phyloP scores from a whole-genome alignment of 2,329 filamentous ascomycete genomes.

The Bipolaris victoriae region DNA sequence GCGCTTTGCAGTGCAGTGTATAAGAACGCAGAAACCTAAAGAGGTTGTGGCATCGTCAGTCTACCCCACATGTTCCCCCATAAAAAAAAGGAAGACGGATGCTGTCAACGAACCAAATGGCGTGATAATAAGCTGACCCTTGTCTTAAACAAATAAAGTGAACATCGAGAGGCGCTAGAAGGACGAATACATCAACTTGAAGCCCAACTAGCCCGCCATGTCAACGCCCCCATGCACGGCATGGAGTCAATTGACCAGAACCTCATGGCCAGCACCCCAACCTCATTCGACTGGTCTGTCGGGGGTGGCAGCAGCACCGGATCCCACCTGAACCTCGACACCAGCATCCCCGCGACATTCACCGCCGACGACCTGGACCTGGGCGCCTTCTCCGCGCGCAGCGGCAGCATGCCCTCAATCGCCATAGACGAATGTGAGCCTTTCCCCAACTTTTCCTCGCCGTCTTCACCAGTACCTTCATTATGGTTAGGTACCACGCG shows the following conservation, averaged over 20 bases:
- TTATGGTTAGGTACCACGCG: constrained; percentile 47
- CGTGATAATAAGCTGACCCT: constrained; percentile 16
- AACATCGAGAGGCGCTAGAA: constrained; percentile 46
- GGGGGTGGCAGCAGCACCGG: constrained; percentile 25
- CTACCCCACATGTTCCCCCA: not conserved
- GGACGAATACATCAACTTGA: constrained; percentile 48
- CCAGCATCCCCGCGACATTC: constrained; percentile 35
- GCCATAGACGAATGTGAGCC: constrained; percentile 48
- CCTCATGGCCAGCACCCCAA: constrained; percentile 33
- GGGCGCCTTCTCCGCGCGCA: constrained; percentile 31
- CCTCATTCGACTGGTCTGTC: constrained; percentile 41
- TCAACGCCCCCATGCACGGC: constrained; percentile 46
- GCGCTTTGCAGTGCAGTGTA: constrained; percentile 46
- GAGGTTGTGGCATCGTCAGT: constrained; percentile 48
- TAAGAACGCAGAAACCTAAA: constrained; percentile 46
- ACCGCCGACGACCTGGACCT: constrained; percentile 33
- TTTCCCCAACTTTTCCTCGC: constrained; percentile 35
- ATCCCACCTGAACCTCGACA: constrained; percentile 35
- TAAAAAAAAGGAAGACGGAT: too few species aligned
- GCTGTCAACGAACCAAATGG: too few species aligned
- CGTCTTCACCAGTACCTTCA: constrained; percentile 47
- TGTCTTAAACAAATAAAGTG: constrained; percentile 25
- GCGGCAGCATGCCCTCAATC: constrained; percentile 42
- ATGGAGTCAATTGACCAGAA: constrained; percentile 44
- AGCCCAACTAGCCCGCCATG: constrained; percentile 44